A percentile compares a stretch with the other conserved stretches of the same genome.
Conservation (phyloP, 1,284 basidiomycete species). For the Pascua guehoae region DNA sequence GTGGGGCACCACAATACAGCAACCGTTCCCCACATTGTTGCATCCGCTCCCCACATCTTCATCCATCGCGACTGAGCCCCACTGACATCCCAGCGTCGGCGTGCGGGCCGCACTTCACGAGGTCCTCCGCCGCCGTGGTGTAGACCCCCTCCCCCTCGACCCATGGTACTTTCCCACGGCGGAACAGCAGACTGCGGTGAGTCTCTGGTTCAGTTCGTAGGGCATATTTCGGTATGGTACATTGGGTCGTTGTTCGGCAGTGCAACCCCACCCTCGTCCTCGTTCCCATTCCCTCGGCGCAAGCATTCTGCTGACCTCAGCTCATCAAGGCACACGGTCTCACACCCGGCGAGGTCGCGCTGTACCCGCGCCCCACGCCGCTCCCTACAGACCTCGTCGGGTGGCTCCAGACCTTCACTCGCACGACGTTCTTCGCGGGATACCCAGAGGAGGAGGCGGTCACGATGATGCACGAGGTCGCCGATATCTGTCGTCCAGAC, state of each 20-base stretch:
- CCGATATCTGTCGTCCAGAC: conserved; percentile 59
- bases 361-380: conserved; percentile 67
- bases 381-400: conserved; percentile 60
- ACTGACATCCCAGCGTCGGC: conserved; percentile 44
- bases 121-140: conserved; percentile 57
- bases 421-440: conserved; percentile 57
- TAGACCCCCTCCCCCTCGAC: conserved; percentile 60
- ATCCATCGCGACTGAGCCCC: too few relatives aligned
- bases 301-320: conserved; percentile 46
- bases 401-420: conserved; percentile 68
- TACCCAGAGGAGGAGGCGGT: conserved; percentile 58
- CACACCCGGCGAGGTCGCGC: conserved; percentile 56
- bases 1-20: too few relatives aligned
- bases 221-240: too few relatives aligned
- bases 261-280: too few relatives aligned
- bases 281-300: neutral
- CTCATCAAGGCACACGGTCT: conserved; percentile 61
- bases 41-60: too few relatives aligned
- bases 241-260: too few relatives aligned
- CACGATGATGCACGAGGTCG: conserved; percentile 63
- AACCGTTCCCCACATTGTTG: too few relatives aligned
- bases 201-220: conserved; percentile 9
- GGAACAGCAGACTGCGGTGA: conserved; percentile 61
- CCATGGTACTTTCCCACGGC: conserved; percentile 80
- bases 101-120: conserved; percentile 61